A percentile compares a stretch with the other conserved stretches of the same genome.
These are phyloP conservation scores for Neocucurbitaria cava DNA, from an alignment of 2,329 filamentous ascomycete genomes.

Conservation along the genomic window DNA sequence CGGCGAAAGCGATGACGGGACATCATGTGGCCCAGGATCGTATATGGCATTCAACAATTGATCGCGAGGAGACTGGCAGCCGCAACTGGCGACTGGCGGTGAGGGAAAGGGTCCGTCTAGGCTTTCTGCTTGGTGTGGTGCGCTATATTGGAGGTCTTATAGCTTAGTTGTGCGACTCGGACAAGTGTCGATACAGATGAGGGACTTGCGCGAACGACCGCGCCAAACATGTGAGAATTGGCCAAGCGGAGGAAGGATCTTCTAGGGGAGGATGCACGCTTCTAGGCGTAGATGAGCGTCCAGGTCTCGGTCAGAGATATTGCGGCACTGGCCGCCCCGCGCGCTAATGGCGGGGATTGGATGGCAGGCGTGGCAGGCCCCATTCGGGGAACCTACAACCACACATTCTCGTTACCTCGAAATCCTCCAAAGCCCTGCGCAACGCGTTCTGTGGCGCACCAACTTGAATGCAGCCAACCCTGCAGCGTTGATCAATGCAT, in stretches of 20 bases:
- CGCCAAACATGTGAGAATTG: background rate
- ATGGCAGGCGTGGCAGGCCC: background rate
- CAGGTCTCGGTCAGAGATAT: background rate
- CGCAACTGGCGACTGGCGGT: constrained; percentile 18
- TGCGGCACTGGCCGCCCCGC: constrained; percentile 8
- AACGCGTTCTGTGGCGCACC: constrained; percentile 15
- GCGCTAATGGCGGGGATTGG: constrained; percentile 20
- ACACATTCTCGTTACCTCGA: constrained; percentile 5
- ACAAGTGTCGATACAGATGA: background rate
- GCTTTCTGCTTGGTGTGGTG: constrained; percentile 15
- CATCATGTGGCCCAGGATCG: constrained; percentile 11
- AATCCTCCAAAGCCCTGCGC: constrained; percentile 12
- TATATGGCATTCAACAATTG: background rate
- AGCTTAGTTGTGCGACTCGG: constrained; percentile 2
- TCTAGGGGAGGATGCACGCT: background rate
- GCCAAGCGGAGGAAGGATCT: background rate
- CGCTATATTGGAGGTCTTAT: constrained; percentile 16
- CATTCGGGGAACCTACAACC: background rate
- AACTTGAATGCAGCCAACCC: constrained; percentile 14
- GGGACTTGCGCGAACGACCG: background rate
- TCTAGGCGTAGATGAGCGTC: constrained; percentile 6
- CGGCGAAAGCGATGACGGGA: constrained; percentile 18
- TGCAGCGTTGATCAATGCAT: constrained; percentile 11
- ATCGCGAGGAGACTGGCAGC: background rate
- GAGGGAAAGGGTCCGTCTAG: constrained; percentile 18